phyloP scores from a whole-genome alignment of 306 rosid genomes.

The Vigna reflexopilosa region DNA sequence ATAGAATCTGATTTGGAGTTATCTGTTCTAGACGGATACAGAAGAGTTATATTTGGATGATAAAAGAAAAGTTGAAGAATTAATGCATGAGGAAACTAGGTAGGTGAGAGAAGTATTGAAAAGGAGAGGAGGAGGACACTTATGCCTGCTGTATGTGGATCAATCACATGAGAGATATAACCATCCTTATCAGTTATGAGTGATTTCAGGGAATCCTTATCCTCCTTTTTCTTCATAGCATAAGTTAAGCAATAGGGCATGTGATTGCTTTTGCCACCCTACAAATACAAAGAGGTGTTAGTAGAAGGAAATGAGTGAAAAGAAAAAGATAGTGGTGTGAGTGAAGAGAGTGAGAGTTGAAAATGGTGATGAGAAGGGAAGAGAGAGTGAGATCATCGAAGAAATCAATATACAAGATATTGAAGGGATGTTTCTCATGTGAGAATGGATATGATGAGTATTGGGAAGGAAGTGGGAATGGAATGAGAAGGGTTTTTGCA shows the following conservation, averaged over 20 bases:
- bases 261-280: conserved; percentile 26
- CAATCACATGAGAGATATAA: conserved; percentile 21
- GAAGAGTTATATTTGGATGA: conserved; percentile 18
- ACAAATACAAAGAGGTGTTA: conserved; percentile 47
- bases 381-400: conserved; percentile 45
- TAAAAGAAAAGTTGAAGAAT: neutral
- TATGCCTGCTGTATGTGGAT: conserved; percentile 43
- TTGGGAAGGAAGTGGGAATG: conserved; percentile 62
- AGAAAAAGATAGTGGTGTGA: neutral
- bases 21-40: conserved; percentile 28
- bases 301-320: neutral
- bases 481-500: conserved; percentile 55
- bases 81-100: too few species aligned
- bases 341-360: neutral
- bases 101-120: conserved; percentile 12
- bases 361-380: neutral
- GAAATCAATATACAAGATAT: conserved; percentile 54
- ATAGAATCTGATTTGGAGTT: conserved; percentile 47
- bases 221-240: conserved; percentile 33
- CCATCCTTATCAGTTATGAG: conserved; percentile 37
- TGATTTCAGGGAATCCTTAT: conserved; percentile 48
- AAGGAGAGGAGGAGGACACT: conserved; percentile 57
- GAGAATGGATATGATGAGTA: conserved; percentile 39
- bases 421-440: conserved; percentile 63
- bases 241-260: conserved; percentile 1